A percentile compares a stretch with the other conserved stretches of the same genome.
These are phyloP conservation scores for Mrakia gelida DNA, from an alignment of 768 basidiomycete genomes.

Conservation along the genomic window DNA sequence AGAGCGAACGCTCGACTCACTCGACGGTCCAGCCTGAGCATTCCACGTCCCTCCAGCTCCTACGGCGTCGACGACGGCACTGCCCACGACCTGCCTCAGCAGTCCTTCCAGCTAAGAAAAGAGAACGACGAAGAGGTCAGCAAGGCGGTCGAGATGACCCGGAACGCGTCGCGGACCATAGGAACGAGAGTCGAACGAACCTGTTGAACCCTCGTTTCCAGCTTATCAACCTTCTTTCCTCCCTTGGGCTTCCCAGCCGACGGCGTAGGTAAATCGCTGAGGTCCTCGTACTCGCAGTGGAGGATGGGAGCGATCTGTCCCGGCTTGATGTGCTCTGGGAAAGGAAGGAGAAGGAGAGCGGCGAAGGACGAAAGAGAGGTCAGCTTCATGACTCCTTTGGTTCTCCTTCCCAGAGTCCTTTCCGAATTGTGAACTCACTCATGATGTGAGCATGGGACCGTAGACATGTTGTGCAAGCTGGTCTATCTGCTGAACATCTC, in stretches of 20 bases:
- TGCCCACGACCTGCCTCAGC: slow-evolving; percentile 14
- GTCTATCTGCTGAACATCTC: neutral
- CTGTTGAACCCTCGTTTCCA: slow-evolving; percentile 12
- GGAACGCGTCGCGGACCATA: too few relatives aligned
- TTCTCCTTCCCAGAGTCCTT: neutral
- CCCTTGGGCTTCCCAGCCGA: neutral
- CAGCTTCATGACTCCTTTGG: neutral
- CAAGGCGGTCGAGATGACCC: too few relatives aligned
- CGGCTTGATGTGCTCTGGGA: slow-evolving; percentile 6
- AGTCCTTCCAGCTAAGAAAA: slow-evolving; percentile 3
- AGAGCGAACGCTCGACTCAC: neutral
- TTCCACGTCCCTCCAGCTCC: neutral
- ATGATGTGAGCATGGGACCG: neutral
- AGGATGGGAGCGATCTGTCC: neutral
- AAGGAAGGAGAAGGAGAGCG: neutral
- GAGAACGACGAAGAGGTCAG: too few relatives aligned
- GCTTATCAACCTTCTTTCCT: slow-evolving; percentile 12
- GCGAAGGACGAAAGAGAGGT: neutral
- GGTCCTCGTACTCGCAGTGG: slow-evolving; percentile 3
- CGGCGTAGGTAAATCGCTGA: neutral
- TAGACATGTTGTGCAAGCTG: neutral
- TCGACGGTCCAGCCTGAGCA: slow-evolving; percentile 5
- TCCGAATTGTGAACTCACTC: neutral
- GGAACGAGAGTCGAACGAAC: too few relatives aligned
- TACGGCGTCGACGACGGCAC: neutral